Evolutionary conservation across 805 yeast genomes (phyloP), one percentile per base, ranked within the genome.

Genomic region (Metschnikowia baotianmanensis): DNA sequence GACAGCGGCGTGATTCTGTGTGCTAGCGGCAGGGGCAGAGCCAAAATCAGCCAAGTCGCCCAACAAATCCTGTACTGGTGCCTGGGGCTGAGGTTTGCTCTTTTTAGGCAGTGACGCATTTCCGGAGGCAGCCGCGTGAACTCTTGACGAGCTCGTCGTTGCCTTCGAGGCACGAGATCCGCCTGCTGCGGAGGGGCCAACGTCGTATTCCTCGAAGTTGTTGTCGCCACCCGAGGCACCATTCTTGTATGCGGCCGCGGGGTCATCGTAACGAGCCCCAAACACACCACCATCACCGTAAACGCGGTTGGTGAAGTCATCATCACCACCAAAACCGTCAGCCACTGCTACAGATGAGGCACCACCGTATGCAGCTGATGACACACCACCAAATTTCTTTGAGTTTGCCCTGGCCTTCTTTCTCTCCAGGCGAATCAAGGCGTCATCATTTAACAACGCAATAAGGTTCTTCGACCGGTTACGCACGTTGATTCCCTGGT

Each of bases 401-500:
- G 88, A 76, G 51, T 88, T 85, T 13, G 82, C 84, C 52, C 93
- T 78, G n/a, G 96, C 89, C 72, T 86, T 87, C 63, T 86, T 87
- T 48, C 98, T 77, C 62, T 90, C 98, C 28, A 79, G 68, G 48
- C 98, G 78, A 38, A 91, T 81, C 61, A 71, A 67, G 6, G 73
- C 72, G 55, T 88, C 96, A 61, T 87, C 95, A 52, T 80, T 80
- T 51, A 93, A 72, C 51, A 93, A 71, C 12, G 72, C 73, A 19
- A 81, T 69, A 47, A 93, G 71, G 48, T 80, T 82, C 62, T 88
- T 86, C 22, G 96, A 83, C 52, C 96, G 80, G 65, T 87, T 90
- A 57, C 99, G 79, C 42, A 93, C 96, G 59, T 91, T 90, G 51
- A 89, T 80, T 38, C 99, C 99, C 66, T 90, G 97, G 63, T 93